Evolutionary conservation across 495 filamentous ascomycete species (phyloP).

Genomic region (Hyaloscypha hepaticicola): DNA sequence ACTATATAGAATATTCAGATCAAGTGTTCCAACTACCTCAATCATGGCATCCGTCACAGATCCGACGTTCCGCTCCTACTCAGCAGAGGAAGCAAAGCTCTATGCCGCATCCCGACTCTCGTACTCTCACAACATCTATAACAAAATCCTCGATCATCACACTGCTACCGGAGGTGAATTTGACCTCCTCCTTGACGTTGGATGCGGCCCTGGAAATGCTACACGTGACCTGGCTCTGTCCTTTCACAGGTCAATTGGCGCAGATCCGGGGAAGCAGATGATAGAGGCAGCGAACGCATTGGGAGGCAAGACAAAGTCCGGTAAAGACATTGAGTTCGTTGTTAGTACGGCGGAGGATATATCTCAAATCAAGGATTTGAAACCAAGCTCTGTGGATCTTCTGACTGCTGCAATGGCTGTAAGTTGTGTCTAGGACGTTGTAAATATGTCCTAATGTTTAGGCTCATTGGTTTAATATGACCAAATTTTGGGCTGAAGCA

Average conservation of each 20-base stretch:
- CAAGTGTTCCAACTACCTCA: not conserved
- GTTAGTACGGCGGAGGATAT: constrained; percentile 48
- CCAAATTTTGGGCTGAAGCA: constrained; percentile 58
- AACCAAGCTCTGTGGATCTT: constrained; percentile 47
- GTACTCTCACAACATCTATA: constrained; percentile 45
- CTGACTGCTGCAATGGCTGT: constrained; percentile 50
- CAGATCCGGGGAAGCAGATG: constrained; percentile 56
- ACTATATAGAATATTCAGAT: not conserved
- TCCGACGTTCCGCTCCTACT: constrained; percentile 49
- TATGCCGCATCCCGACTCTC: constrained; percentile 45
- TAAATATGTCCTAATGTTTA: constrained; percentile 15
- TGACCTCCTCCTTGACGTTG: constrained; percentile 50
- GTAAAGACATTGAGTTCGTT: constrained; percentile 41
- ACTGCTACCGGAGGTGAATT: constrained; percentile 46
- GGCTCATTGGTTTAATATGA: constrained; percentile 63
- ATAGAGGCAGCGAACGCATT: constrained; percentile 44
- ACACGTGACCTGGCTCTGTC: constrained; percentile 65
- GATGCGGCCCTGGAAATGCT: constrained; percentile 64
- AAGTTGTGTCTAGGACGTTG: constrained; percentile 1
- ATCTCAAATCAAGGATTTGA: constrained; percentile 24
- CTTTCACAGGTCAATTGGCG: constrained; percentile 59
- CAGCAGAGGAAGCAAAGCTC: constrained; percentile 39
- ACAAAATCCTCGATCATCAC: constrained; percentile 51
- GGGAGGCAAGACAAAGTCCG: constrained; percentile 36
- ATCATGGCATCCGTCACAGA: constrained; percentile 12